Percentiles rank a stretch among this genome's conserved stretches.
phyloP scores from a whole-genome alignment of 2,329 filamentous ascomycete species.

The Botryosphaeria dothidea region DNA sequence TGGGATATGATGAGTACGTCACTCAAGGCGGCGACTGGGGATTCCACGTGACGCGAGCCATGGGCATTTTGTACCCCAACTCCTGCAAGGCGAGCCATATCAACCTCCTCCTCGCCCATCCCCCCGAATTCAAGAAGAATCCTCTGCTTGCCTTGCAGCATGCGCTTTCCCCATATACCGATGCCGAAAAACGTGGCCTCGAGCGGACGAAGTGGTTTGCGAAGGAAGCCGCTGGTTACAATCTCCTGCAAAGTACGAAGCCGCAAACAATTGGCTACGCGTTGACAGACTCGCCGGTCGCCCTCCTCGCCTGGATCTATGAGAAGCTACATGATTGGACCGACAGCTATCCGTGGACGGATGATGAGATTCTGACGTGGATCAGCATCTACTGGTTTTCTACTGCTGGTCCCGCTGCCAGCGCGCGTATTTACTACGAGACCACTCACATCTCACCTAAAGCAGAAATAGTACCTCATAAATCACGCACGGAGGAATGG shows the following conservation, averaged over 20 bases:
- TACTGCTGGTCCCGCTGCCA: conserved; percentile 67
- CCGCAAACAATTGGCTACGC: conserved; percentile 73
- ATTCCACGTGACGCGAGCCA: conserved; percentile 62
- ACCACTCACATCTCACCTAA: conserved; percentile 42
- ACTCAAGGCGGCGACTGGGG: conserved; percentile 68
- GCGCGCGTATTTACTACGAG: conserved; percentile 73
- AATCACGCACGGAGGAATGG: conserved; percentile 42
- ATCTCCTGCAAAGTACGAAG: conserved; percentile 62
- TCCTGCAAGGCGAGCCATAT: conserved; percentile 62
- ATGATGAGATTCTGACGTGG: conserved; percentile 77
- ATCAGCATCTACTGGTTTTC: conserved; percentile 73
- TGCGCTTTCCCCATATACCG: conserved; percentile 55
- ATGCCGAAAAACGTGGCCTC: conserved; percentile 54
- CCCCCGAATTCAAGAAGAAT: conserved; percentile 53
- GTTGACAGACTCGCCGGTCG: conserved; percentile 69
- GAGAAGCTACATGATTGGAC: conserved; percentile 81
- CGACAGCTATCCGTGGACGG: conserved; percentile 70
- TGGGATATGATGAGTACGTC: conserved; percentile 66
- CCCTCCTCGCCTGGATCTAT: conserved; percentile 74
- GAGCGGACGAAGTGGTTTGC: conserved; percentile 60
- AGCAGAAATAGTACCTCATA: conserved; percentile 27
- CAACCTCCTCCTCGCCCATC: conserved; percentile 54
- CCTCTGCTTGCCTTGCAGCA: conserved; percentile 62
- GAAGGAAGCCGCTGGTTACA: conserved; percentile 60
- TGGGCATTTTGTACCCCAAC: conserved; percentile 61